These are phyloP conservation scores for Phytophthora parvispora DNA, from an alignment of 352 stramenopile species.

Conservation along the genomic window DNA sequence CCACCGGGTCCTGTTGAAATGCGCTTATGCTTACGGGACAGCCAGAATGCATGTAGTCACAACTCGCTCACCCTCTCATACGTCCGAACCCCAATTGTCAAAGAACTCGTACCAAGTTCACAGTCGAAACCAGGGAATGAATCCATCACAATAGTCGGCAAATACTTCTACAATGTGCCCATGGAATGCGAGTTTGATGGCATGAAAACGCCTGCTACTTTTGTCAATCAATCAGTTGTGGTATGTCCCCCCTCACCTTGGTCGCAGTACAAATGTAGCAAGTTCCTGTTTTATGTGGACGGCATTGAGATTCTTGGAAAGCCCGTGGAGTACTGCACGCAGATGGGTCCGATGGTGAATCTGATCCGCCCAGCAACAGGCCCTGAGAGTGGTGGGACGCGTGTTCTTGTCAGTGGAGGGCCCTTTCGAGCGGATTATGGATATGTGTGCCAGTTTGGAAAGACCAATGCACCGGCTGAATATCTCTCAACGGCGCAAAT, in stretches of 20 bases:
- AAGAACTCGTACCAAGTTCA: not conserved
- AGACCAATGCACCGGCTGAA: conserved; percentile 14
- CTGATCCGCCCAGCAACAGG: conserved; percentile 45
- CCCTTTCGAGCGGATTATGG: conserved; percentile 23
- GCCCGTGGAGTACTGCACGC: conserved; percentile 18
- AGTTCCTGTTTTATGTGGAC: conserved; percentile 27
- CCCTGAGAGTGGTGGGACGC: conserved; percentile 44
- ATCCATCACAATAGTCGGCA: conserved; percentile 12
- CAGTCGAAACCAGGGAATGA: not conserved
- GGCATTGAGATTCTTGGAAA: conserved; percentile 4
- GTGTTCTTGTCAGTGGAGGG: conserved; percentile 43
- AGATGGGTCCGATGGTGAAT: conserved; percentile 14
- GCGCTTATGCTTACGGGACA: conserved; percentile 39
- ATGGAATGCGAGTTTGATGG: conserved; percentile 28
- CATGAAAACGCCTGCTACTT: conserved; percentile 6
- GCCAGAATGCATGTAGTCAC: conserved; percentile 21
- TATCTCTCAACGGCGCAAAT: conserved; percentile 41
- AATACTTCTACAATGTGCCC: conserved; percentile 22
- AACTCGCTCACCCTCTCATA: conserved; percentile 25
- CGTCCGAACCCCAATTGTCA: conserved; percentile 13
- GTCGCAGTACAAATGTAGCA: conserved; percentile 8
- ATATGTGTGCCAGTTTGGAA: conserved; percentile 44
- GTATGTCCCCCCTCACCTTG: conserved; percentile 3
- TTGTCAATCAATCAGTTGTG: conserved; percentile 25
- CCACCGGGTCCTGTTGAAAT: conserved; percentile 34